A percentile compares a stretch with the other conserved stretches of the same genome.
Conservation (phyloP, 257 asterid genomes). For the Oldenlandia corymbosa region DNA sequence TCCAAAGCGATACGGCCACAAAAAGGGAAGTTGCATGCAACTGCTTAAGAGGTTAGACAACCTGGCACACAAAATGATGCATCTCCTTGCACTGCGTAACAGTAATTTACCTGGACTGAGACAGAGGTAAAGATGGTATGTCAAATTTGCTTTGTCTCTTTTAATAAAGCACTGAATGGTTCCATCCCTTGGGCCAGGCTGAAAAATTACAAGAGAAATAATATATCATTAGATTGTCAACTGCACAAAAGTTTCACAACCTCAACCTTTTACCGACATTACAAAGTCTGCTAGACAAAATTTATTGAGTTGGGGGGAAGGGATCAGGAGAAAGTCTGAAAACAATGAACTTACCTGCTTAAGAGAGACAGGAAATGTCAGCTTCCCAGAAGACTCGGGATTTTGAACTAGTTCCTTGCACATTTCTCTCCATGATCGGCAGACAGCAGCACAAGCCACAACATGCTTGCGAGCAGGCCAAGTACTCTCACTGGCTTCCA, state of each 20-base stretch:
- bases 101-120: slow-evolving; percentile 57
- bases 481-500: slow-evolving; percentile 74
- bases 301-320: background rate
- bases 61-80: background rate
- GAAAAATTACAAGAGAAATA: slow-evolving; percentile 17
- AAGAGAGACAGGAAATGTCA: slow-evolving; percentile 75
- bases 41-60: background rate
- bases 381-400: slow-evolving; percentile 59
- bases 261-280: background rate
- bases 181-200: slow-evolving; percentile 87
- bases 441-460: slow-evolving; percentile 82
- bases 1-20: background rate
- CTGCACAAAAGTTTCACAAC: background rate
- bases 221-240: slow-evolving; percentile 15
- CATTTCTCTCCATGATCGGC: slow-evolving; percentile 86
- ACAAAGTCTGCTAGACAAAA: too few relatives aligned
- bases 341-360: slow-evolving; percentile 47
- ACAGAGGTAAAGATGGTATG: slow-evolving; percentile 71
- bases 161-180: slow-evolving; percentile 75
- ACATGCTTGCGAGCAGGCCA: slow-evolving; percentile 85
- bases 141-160: slow-evolving; percentile 69
- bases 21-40: background rate
- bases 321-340: background rate
- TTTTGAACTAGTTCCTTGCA: slow-evolving; percentile 64
- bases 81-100: background rate